Evolutionary conservation across 257 asterid species (phyloP), one percentile per base, ranked within the genome.

Genomic region (Ajuga chamaepitys): DNA sequence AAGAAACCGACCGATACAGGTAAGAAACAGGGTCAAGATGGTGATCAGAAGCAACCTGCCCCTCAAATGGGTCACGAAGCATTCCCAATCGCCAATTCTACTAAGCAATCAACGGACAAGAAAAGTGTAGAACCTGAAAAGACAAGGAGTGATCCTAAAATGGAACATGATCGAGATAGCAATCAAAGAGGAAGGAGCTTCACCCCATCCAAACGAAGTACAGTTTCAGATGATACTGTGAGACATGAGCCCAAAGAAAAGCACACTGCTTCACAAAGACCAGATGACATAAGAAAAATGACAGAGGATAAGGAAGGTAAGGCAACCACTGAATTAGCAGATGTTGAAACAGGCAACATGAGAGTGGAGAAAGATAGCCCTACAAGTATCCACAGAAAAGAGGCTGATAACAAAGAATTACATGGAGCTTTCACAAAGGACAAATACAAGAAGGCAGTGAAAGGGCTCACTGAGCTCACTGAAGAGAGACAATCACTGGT

Each of bases 401-500:
- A 70, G 9, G 64, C 38, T 28, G 69, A 54, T 64, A 44, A 69
- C 34, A 47, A 30, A 47, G 82, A 58, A 35, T 55, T 55, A 16
- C 0, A 10, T 30, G 55, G 35, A 57, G 67, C 70, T 46, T 60
- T 21, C 4, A 45, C 42, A 20, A 73, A 52, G 52, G 69, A 40
- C 59, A 80, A 77, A 46, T 42, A 60, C 17, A 78, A 70, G 70
- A 55, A 70, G 21, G 70, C 74, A 64, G 78, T 72, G 62, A 76
- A 71, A 69, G 80, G 78, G 65, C 62, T 83, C 40, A 28, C 77
- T 1, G 86, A 73, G 53, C 71, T 73, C 22, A 72, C 77, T 51
- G 94, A 84, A 72, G 93, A 86, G 57, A 75, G 86, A 73, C 88
- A 80, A 48, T 58, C 81, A 73, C 68, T 91, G 76, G 84, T 84